Evolutionary conservation across 2,329 filamentous ascomycete genomes (phyloP), one percentile per base, ranked within the genome.

Genomic region (Aspergillus glaucus): DNA sequence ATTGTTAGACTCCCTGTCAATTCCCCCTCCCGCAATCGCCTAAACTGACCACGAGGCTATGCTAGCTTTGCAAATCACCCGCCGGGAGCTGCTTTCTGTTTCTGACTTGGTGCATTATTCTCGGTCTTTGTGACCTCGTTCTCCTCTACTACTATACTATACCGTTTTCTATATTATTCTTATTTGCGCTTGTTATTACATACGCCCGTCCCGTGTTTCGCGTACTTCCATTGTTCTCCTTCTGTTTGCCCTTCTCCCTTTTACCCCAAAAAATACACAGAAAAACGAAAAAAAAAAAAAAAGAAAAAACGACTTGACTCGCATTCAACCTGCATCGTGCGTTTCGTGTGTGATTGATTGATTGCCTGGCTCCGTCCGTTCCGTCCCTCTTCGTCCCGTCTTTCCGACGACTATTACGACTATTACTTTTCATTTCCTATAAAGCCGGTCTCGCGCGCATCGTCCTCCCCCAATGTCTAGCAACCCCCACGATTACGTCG

Each of bases 401-500:
- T 53, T 50, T 47, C 51, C 51, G 53, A 50, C 50, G 50, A 44
- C 49, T 55, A 47, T 21, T 17, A 19, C 37, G 17, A 40, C 37
- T 40, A 12, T 21, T 9, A 19, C 12, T 19, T 19, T 40, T 19
- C 17, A 40, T 3, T 19, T 40, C 37, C 49, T 45, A 52, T 56
- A 57, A 62, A 17, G 37, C 10, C 34, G n/a, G 37, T 40, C 26
- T 40, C 37, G 37, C 37, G 37, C 37, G 19, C 19, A 12, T 19
- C 34, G 9, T 40, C 9, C 37, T 40, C 17, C 37, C 37, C 65
- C 60, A 70, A 71, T 71, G 68, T 70, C 68, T 62, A 64, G 58
- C 64, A 71, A 73, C 57, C 65, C 69, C 53, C 61, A 66, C 62
- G 62, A 66, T 53, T 61, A 51, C 53, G 54, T 58, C 62, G 73